These are phyloP conservation scores for Atractiella rhizophila DNA, from an alignment of 768 basidiomycete genomes.

Conservation along the genomic window DNA sequence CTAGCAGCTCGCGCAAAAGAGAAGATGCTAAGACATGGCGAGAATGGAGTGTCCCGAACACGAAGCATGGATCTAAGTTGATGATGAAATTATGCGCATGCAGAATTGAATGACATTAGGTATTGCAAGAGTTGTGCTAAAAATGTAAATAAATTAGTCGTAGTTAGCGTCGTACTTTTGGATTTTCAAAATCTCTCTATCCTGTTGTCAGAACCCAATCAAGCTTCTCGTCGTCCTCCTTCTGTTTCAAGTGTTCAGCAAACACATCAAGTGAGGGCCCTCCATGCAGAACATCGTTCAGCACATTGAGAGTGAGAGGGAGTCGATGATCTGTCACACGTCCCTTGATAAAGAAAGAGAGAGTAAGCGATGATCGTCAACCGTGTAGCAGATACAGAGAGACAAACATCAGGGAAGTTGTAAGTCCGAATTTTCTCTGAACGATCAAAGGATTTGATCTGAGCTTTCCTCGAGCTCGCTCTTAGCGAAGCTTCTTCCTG, in stretches of 20 bases:
- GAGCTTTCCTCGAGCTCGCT: constrained; percentile 37
- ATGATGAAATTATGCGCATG: too few species aligned
- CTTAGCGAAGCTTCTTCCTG: constrained; percentile 45
- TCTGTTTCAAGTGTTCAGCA: constrained; percentile 16
- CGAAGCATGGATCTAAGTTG: too few species aligned
- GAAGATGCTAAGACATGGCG: too few species aligned
- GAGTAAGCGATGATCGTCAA: not conserved
- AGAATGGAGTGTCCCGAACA: too few species aligned
- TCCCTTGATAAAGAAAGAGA: constrained; percentile 29
- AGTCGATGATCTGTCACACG: constrained; percentile 83
- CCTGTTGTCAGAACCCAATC: constrained; percentile 19
- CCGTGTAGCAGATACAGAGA: not conserved
- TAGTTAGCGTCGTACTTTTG: too few species aligned
- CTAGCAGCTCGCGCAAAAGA: too few species aligned
- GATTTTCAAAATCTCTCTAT: not conserved
- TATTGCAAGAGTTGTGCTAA: too few species aligned
- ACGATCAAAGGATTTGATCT: constrained; percentile 58
- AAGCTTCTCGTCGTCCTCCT: constrained; percentile 19
- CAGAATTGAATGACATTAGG: too few species aligned
- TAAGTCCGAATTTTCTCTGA: constrained; percentile 92
- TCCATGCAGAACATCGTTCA: constrained; percentile 26
- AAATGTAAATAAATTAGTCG: too few species aligned
- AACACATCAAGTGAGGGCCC: constrained; percentile 22
- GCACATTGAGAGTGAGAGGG: constrained; percentile 34
- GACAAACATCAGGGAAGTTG: constrained; percentile 56